Evolutionary conservation across 352 stramenopile genomes (phyloP).

Genomic region (Pythium oligandrum): DNA sequence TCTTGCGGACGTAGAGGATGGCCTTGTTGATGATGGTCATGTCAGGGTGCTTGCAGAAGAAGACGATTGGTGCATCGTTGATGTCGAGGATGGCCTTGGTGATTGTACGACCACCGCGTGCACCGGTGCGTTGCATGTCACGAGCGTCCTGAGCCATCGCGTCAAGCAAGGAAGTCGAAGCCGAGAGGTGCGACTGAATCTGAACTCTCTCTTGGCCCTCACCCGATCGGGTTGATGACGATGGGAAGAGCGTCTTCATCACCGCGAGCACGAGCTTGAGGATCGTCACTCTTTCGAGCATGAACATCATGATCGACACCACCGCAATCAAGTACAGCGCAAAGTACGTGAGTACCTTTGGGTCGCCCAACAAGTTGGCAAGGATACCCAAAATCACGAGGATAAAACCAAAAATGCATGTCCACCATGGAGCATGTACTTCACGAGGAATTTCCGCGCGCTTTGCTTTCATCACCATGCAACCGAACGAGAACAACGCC

Average conservation of each 20-base stretch:
- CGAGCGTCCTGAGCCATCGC: constrained; percentile 37
- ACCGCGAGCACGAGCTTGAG: constrained; percentile 12
- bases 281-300: constrained; percentile 19
- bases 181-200: no score
- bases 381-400: constrained; percentile 17
- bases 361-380: constrained; percentile 18
- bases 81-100: constrained; percentile 40
- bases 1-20: constrained; percentile 84
- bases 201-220: no score
- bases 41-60: constrained; percentile 86
- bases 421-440: constrained; percentile 44
- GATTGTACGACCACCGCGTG: constrained; percentile 39
- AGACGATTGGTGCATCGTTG: constrained; percentile 65
- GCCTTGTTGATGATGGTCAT: constrained; percentile 89
- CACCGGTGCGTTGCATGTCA: constrained; percentile 25
- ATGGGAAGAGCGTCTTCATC: constrained; percentile 15
- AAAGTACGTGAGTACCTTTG: constrained; percentile 18
- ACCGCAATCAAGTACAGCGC: constrained; percentile 20
- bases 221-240: no score
- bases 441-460: no score
- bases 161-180: constrained; percentile 11
- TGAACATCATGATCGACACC: constrained; percentile 14
- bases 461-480: constrained; percentile 26
- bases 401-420: constrained; percentile 12
- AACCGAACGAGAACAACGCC: constrained; percentile 59